phyloP scores from a whole-genome alignment of 257 asterid species.

The Solanum tarijense region DNA sequence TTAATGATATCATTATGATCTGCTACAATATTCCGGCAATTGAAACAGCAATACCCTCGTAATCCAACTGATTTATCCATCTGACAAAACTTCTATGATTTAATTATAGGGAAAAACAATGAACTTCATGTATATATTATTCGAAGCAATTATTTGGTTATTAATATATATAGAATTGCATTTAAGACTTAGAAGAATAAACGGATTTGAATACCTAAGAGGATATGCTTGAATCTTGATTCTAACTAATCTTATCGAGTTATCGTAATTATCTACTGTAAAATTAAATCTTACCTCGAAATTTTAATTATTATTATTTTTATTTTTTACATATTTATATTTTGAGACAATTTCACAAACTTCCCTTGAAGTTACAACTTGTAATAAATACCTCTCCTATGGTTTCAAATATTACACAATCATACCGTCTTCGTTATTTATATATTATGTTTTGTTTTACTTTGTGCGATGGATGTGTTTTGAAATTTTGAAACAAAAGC shows the following conservation, averaged over 20 bases:
- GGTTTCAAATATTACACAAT: background rate
- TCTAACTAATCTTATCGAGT: background rate
- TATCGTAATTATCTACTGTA: background rate
- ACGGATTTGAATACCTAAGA: background rate
- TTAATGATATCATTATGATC: background rate
- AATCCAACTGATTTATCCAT: background rate
- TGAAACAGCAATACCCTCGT: slow-evolving; percentile 8
- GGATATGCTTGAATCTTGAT: background rate
- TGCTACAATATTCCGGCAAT: background rate
- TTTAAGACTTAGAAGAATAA: background rate
- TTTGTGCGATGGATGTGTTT: too few species aligned
- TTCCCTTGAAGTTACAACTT: background rate
- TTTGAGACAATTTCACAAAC: background rate
- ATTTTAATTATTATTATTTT: background rate
- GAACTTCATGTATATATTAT: background rate
- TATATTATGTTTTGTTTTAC: too few species aligned
- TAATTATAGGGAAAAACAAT: background rate
- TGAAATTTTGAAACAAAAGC: too few species aligned
- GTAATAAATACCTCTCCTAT: background rate
- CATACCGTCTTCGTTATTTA: background rate
- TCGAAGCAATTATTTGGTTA: background rate
- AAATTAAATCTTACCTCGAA: background rate
- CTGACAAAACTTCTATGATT: background rate
- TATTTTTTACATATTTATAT: background rate
- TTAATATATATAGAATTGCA: background rate